Percentiles rank a stretch among this genome's conserved stretches.
Conservation (phyloP, 2,329 filamentous ascomycete genomes). For the Polytolypa hystricis region DNA sequence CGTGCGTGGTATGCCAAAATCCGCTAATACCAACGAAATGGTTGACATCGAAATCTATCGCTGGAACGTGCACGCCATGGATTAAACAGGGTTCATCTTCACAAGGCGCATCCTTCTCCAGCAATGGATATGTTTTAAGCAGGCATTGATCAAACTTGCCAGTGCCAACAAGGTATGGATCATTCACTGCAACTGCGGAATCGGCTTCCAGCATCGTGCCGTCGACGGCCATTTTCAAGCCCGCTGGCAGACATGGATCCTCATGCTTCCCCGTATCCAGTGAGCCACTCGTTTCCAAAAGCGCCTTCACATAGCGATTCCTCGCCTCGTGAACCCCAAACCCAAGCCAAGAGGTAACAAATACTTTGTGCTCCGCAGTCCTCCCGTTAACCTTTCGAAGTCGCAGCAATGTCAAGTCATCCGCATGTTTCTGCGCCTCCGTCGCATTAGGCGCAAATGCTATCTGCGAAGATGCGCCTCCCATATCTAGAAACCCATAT, state of each 20-base stretch:
- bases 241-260: slow-evolving; percentile 80
- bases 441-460: slow-evolving; percentile 92
- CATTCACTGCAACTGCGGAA: slow-evolving; percentile 26
- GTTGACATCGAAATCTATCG: slow-evolving; percentile 94
- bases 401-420: slow-evolving; percentile 78
- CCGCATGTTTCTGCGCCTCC: slow-evolving; percentile 76
- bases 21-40: slow-evolving; percentile 97
- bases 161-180: slow-evolving; percentile 62
- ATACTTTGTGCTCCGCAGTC: slow-evolving; percentile 72
- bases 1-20: slow-evolving; percentile 97
- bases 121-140: slow-evolving; percentile 65
- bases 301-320: slow-evolving; percentile 64
- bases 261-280: slow-evolving; percentile 56
- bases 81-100: slow-evolving; percentile 74
- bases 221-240: slow-evolving; percentile 61
- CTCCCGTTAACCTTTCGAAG: slow-evolving; percentile 73
- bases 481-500: slow-evolving; percentile 97
- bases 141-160: slow-evolving; percentile 81
- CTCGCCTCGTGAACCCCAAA: slow-evolving; percentile 95
- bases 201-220: slow-evolving; percentile 46
- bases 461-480: slow-evolving; percentile 92
- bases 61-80: slow-evolving; percentile 82
- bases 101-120: slow-evolving; percentile 83
- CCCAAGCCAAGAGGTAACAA: slow-evolving; percentile 92
- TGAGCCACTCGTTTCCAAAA: slow-evolving; percentile 57